A percentile compares a stretch with the other conserved stretches of the same genome.
Conservation (phyloP, 73 alveolate species). For the Tetrahymena malaccensis region DNA sequence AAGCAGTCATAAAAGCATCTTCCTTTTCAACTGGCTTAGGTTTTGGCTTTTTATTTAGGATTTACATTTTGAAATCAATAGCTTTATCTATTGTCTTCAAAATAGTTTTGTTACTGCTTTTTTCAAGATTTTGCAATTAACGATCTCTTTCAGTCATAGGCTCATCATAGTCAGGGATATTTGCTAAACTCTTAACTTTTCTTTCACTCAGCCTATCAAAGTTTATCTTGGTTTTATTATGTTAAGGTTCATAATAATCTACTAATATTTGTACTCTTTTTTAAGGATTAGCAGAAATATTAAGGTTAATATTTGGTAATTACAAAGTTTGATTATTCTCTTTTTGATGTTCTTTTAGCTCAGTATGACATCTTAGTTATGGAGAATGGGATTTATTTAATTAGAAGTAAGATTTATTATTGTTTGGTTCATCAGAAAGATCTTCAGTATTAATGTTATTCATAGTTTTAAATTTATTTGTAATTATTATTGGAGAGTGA, state of each 20-base stretch:
- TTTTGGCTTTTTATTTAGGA: background rate
- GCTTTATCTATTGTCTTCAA: background rate
- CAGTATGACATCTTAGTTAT: background rate
- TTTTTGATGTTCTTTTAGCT: background rate
- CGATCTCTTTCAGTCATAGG: background rate
- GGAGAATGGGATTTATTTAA: background rate
- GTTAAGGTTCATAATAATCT: background rate
- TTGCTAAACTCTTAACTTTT: background rate
- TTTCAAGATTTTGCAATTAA: background rate
- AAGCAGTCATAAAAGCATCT: background rate
- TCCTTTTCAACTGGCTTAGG: background rate
- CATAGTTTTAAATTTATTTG: background rate
- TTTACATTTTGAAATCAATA: background rate
- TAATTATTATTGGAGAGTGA: background rate
- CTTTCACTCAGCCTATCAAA: background rate
- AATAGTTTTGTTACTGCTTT: background rate
- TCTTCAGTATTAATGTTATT: background rate
- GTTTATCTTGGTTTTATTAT: background rate
- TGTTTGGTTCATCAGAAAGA: background rate
- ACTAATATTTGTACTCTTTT: background rate
- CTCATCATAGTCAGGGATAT: background rate
- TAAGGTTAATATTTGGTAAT: background rate
- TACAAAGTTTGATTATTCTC: background rate
- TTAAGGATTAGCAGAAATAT: background rate
- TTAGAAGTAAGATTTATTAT: background rate